Base-by-base conservation (phyloP, 495 filamentous ascomycete species). In the Xylaria palmicola region DNA sequence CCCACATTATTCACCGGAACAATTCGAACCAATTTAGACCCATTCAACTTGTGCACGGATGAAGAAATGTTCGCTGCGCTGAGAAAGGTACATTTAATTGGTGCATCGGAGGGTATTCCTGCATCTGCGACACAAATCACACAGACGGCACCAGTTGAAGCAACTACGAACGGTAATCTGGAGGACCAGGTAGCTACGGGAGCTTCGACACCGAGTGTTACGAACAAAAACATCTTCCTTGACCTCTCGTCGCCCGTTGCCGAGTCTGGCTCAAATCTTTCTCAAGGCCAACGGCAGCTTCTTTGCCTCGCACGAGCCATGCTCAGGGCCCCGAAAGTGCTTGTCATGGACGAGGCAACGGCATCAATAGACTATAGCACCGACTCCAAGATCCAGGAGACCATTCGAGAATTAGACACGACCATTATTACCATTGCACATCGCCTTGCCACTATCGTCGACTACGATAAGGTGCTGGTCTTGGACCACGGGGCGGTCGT, bases 391-490 rank as follows among this genome's bases (percentile, higher is more conserved):
- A 98, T 99, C 70, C 95, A 99, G 73, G 90, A 90, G 57, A 97
- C 95, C 0, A 89, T 99, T 59, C 88, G 91, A 37, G 91, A 97
- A 71, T 80, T 98, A 39, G 87, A 88, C 41, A 92, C 88, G 75
- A 99, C 95, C 10, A 96, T 95, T 71, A 92, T 96, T 69, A 98
- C 95, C 0, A 98, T 99, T 66, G 95, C 95, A n/a, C 95, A 99
- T 74, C 87, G 95, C 12, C 81, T 99, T 58, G 91, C 97, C 64
- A 98, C 93, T 0, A 96, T 99, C 66, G 90, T 92, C 48, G 95
- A 98, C 69, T 98, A 98, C 69, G 93, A 98, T 77, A 97, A 96
- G 79, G 94, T 99, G n/a, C 80, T 98, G 5, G 92, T 98, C 12
- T 80, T 99, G 26, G 95, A 99, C 66, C 90, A 92, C 68, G 95